phyloP scores from a whole-genome alignment of 352 stramenopile species.

The Globisporangium viniferum region DNA sequence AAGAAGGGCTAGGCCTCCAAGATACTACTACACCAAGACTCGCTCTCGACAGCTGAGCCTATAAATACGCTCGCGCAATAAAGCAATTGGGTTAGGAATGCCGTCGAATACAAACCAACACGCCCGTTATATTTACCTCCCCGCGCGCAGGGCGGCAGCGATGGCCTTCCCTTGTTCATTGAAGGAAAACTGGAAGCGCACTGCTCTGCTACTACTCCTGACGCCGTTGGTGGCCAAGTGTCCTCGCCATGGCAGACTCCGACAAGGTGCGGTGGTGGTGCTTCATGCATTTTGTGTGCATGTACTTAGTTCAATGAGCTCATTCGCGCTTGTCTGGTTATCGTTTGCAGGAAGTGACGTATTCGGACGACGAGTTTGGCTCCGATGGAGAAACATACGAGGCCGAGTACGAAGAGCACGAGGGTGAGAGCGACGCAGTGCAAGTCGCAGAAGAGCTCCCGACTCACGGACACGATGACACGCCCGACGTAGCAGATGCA shows the following conservation, averaged over 20 bases:
- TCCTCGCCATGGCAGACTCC: constrained; percentile 23
- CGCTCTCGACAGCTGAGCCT: background rate
- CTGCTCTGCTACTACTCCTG: background rate
- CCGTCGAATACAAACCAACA: background rate
- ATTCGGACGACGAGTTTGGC: constrained; percentile 55
- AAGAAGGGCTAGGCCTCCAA: background rate
- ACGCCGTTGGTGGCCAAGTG: no score
- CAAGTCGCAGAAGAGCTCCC: background rate
- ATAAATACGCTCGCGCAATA: background rate
- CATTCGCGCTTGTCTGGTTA: no score
- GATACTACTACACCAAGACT: background rate
- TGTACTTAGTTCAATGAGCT: no score
- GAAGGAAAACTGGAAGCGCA: background rate
- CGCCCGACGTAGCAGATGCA: background rate
- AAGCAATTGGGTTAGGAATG: background rate
- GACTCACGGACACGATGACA: background rate
- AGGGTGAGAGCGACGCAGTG: constrained; percentile 16
- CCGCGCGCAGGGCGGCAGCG: background rate
- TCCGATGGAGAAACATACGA: constrained; percentile 24
- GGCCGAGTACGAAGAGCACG: constrained; percentile 24
- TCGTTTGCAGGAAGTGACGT: constrained; percentile 23
- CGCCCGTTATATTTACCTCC: background rate
- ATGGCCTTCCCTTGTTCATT: background rate
- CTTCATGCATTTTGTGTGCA: no score
- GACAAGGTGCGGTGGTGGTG: constrained; percentile 3